phyloP scores from a whole-genome alignment of 257 asterid genomes.

The Primulina huaijiensis region DNA sequence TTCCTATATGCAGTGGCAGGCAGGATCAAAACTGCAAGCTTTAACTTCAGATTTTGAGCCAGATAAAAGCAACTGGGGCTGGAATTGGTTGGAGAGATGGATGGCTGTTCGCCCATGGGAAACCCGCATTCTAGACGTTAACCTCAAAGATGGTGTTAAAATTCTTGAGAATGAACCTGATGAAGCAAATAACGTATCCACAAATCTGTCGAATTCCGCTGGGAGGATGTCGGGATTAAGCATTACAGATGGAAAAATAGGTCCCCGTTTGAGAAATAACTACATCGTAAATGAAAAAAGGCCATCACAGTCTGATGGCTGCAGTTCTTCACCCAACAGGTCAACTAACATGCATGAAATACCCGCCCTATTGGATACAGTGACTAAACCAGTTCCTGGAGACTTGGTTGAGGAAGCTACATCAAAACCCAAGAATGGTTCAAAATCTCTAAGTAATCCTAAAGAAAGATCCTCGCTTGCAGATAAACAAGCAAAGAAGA shows the following conservation, averaged over 20 bases:
- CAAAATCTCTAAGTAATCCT: conserved; percentile 81
- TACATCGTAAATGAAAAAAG: conserved; percentile 47
- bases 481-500: no score
- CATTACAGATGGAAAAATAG: conserved; percentile 45
- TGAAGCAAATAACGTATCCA: conserved; percentile 42
- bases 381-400: conserved; percentile 55
- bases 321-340: conserved; percentile 57
- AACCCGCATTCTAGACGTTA: conserved; percentile 79
- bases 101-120: conserved; percentile 99
- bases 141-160: conserved; percentile 65
- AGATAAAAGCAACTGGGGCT: conserved; percentile 91
- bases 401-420: conserved; percentile 66
- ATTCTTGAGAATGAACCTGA: conserved; percentile 49
- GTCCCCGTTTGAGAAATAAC: conserved; percentile 50
- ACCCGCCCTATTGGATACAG: conserved; percentile 28
- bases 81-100: conserved; percentile 99
- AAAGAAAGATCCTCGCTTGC: conserved; percentile 56
- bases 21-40: conserved; percentile 75
- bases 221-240: conserved; percentile 48
- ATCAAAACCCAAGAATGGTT: conserved; percentile 44
- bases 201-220: conserved; percentile 36
- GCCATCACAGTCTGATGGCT: conserved; percentile 61
- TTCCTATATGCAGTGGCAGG: conserved; percentile 81
- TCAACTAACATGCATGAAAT: conserved; percentile 50
- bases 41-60: conserved; percentile 67